These are phyloP conservation scores for Colletotrichum shisoi DNA, from an alignment of 2,329 filamentous ascomycete species.

Conservation along the genomic window DNA sequence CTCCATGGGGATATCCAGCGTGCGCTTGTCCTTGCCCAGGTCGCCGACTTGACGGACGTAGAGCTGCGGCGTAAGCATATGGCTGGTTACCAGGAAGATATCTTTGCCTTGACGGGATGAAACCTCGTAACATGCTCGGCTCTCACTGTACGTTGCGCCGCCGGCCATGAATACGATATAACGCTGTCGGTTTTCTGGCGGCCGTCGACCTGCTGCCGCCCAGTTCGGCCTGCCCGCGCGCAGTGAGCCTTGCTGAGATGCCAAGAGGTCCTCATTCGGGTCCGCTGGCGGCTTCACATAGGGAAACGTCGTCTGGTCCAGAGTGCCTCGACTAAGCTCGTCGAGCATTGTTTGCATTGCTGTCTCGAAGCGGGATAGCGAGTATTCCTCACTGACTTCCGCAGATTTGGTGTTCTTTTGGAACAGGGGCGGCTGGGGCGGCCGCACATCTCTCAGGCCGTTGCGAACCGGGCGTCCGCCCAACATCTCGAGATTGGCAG, in stretches of 20 bases:
- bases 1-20: constrained; percentile 82
- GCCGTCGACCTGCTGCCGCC: constrained; percentile 80
- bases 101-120: constrained; percentile 77
- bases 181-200: constrained; percentile 82
- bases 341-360: constrained; percentile 85
- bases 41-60: constrained; percentile 86
- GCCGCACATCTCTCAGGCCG: constrained; percentile 77
- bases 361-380: constrained; percentile 86
- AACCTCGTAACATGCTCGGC: constrained; percentile 87
- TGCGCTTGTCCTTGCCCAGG: constrained; percentile 75
- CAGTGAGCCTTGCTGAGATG: constrained; percentile 74
- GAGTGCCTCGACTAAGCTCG: constrained; percentile 69
- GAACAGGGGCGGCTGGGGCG: constrained; percentile 73
- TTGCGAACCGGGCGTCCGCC: constrained; percentile 72
- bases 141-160: constrained; percentile 91
- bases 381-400: constrained; percentile 75
- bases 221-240: constrained; percentile 93
- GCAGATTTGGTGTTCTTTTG: constrained; percentile 66
- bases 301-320: constrained; percentile 74
- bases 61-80: constrained; percentile 87
- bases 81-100: constrained; percentile 85
- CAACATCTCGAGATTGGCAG: constrained; percentile 81
- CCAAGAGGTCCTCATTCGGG: constrained; percentile 65
- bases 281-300: constrained; percentile 76
- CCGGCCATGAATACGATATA: constrained; percentile 95